These are phyloP conservation scores for Ophiostoma ips DNA, from an alignment of 2,329 filamentous ascomycete genomes.

Conservation along the genomic window DNA sequence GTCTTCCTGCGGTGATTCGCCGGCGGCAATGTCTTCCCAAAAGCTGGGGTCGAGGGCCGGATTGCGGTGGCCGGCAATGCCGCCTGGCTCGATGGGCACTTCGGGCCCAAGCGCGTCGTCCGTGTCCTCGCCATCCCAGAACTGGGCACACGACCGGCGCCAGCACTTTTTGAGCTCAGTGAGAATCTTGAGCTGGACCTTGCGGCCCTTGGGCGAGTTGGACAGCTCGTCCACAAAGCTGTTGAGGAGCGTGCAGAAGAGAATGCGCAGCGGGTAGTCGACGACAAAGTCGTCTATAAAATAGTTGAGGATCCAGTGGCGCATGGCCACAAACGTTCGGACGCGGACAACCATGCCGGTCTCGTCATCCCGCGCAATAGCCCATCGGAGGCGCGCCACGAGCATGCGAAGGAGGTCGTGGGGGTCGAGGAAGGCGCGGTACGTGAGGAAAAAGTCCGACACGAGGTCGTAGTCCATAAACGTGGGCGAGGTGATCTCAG, in stretches of 20 bases:
- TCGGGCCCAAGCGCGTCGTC: slow-evolving; percentile 47
- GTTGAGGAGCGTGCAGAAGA: slow-evolving; percentile 75
- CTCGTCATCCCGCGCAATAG: slow-evolving; percentile 65
- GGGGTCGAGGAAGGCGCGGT: slow-evolving; percentile 70
- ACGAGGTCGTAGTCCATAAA: slow-evolving; percentile 95
- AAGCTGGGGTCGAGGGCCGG: slow-evolving; percentile 39
- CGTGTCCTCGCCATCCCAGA: slow-evolving; percentile 68
- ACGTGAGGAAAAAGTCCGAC: slow-evolving; percentile 96
- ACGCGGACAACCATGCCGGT: slow-evolving; percentile 89
- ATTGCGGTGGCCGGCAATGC: slow-evolving; percentile 49
- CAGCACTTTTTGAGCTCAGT: slow-evolving; percentile 94
- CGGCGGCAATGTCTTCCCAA: slow-evolving; percentile 34
- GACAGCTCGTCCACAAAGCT: slow-evolving; percentile 43
- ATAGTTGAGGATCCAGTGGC: slow-evolving; percentile 97
- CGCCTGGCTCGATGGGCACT: slow-evolving; percentile 60
- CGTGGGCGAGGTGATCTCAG: slow-evolving; percentile 88
- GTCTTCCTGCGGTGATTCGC: slow-evolving; percentile 31
- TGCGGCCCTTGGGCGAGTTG: slow-evolving; percentile 28
- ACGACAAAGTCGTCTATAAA: slow-evolving; percentile 87
- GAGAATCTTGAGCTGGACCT: slow-evolving; percentile 66
- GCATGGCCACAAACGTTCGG: slow-evolving; percentile 82
- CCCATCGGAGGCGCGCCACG: slow-evolving; percentile 76
- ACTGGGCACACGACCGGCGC: slow-evolving; percentile 77
- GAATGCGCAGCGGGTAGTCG: slow-evolving; percentile 56
- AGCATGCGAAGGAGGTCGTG: slow-evolving; percentile 69